phyloP scores from a whole-genome alignment of 23 red algal genomes.

The Chondrus crispus region DNA sequence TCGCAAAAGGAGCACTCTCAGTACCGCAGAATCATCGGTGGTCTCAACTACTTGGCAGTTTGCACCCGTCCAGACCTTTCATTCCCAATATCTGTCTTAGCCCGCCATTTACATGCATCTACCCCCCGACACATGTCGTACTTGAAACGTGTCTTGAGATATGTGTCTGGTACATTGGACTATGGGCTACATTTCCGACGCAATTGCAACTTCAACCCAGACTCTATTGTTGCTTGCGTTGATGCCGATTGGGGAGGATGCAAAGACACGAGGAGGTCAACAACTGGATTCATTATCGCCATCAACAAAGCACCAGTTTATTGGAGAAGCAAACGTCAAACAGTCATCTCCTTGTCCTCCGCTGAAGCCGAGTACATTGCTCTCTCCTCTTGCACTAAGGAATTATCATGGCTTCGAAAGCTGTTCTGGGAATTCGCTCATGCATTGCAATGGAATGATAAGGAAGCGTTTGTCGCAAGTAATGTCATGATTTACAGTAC shows the following conservation, averaged over 20 bases:
- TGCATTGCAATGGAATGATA: not conserved
- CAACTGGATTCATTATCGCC: conserved; percentile 22
- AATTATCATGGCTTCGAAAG: conserved; percentile 12
- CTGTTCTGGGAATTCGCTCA: conserved; percentile 2
- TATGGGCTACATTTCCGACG: not conserved
- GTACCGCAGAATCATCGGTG: too few species aligned
- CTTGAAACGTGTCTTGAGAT: not conserved
- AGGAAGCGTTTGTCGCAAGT: not conserved
- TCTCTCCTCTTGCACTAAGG: conserved; percentile 2
- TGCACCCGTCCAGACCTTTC: not conserved
- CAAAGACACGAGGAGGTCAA: conserved; percentile 31
- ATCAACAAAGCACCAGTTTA: conserved; percentile 21
- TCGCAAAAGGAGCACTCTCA: too few species aligned
- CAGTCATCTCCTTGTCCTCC: not conserved
- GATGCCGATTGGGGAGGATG: conserved; percentile 34
- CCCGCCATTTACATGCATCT: not conserved
- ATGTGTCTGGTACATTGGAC: not conserved
- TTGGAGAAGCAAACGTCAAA: not conserved
- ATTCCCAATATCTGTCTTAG: conserved; percentile 1
- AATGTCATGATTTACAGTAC: not conserved
- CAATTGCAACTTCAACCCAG: not conserved
- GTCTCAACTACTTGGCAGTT: not conserved
- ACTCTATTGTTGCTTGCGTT: not conserved
- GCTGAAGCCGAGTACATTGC: conserved; percentile 32
- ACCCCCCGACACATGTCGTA: not conserved